Evolutionary conservation across 2,329 filamentous ascomycete genomes (phyloP), one percentile per base, ranked within the genome.

Genomic region (Fusarium oligoseptatum): DNA sequence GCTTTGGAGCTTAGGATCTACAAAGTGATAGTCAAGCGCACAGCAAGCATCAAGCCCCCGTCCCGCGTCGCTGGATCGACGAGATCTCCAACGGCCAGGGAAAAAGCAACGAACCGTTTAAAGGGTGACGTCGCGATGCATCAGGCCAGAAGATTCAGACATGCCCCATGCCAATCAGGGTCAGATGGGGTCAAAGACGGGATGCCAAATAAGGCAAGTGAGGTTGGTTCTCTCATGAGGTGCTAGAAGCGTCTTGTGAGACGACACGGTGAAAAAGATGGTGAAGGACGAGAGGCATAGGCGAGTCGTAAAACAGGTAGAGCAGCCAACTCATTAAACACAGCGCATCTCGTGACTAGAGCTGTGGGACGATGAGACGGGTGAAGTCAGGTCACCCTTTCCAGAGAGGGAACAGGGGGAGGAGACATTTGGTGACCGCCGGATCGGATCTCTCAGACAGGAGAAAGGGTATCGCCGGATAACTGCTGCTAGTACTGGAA

Each of bases 361-460:
- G 36, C 60, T 22, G 73, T 76, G 72, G 71, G 63, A 71, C 71
- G 75, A 75, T 67, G n/a, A 43, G 37, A 60, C 58, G 60, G 60
- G 60, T 58, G 22, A 72, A 69, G 73, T 77, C 75, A 77, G 66
- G 43, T 69, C 68, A 77, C 65, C 29, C 39, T 29, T 66, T 58
- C 24, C n/a, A 29, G 17, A 36, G 20, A 36, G 55, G 29, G 61
- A 67, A 52, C 34, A 65, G 41, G 60, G 37, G 36, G 69, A 63
- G 39, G n/a, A 14, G 29, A 11, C 11, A 27, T 45, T 32, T 27
- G 43, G 43, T 60, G 22, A 58, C 43, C 27, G 64, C 32, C 36
- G 57, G 27, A 57, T 57, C 60, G 29, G 27, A 71, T 41, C 52
- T 27, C 36, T 24, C 29, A 48, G 62, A 24, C 22, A 22, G 22